Evolutionary conservation across 306 rosid genomes (phyloP), one percentile per base, ranked within the genome.

Genomic region (Vigna unguiculata): DNA sequence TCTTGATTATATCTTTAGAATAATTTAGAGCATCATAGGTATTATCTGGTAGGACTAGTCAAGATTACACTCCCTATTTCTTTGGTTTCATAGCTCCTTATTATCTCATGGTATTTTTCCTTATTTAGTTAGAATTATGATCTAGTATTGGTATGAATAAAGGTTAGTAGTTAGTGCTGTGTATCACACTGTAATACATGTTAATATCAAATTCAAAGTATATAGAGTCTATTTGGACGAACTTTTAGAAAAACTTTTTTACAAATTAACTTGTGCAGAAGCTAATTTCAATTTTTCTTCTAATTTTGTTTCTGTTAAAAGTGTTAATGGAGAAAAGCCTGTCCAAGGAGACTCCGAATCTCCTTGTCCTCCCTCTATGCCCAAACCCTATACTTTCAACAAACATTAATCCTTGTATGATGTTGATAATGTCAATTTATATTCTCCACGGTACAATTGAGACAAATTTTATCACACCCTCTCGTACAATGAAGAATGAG

Each of bases 401-500:
- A 49, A 49, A 48, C 17, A n/a, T 16, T 15, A n/a, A 49, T 49
- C 21, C 55, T 48, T n/a, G 22, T n/a, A 6, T 15, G 1, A 15
- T 47, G 13, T 9, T 40, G 45, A 47, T 47, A n/a, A 6, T 49
- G 45, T 49, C 0, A 19, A 49, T n/a, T 49, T n/a, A 49, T 49
- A 49, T n/a, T 48, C 55, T 9, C 55, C 55, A 7, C 55, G n/a
- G 55, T n/a, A n/a, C 17, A n/a, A 49, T n/a, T n/a, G 21, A n/a
- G 3, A 49, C 10, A 49, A n/a, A 49, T 49, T 49, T 49, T 20
- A 49, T 7, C 11, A n/a, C 55, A 49, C 2, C 9, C 55, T 49
- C 55, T 49, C 21, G 40, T 36, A 62, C 32, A 61, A 60, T 17
- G 32, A 25, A 75, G 57, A 24, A 46, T 45, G 55, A 54, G 57